Percentiles rank a stretch among this genome's conserved stretches.
Evolutionary conservation across 176 grass and related monocot genomes (phyloP).

Genomic region (Rhynchospora tenuis): DNA sequence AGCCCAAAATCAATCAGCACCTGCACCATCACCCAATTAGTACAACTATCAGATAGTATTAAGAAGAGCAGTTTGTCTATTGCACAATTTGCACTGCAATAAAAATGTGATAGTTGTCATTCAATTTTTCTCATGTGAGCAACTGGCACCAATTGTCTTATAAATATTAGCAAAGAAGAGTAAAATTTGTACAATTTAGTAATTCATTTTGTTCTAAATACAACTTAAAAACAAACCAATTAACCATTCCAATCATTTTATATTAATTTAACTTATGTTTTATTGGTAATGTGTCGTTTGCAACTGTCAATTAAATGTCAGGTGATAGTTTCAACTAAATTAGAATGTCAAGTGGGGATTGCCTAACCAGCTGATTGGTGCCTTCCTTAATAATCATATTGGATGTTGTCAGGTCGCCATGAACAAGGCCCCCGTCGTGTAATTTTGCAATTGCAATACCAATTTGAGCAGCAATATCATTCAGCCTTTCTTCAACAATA

Average conservation of each 20-base stretch:
- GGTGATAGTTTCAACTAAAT: neutral
- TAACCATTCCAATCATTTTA: neutral
- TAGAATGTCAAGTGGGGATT: neutral
- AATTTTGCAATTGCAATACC: conserved; percentile 81
- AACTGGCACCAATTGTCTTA: neutral
- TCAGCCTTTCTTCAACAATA: conserved; percentile 48
- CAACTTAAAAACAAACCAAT: neutral
- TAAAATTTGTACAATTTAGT: neutral
- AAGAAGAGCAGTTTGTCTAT: neutral
- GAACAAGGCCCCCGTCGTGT: conserved; percentile 87
- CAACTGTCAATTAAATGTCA: neutral
- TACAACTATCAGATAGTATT: neutral
- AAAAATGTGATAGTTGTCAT: neutral
- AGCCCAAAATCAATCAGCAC: conserved; percentile 97
- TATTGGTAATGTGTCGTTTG: neutral
- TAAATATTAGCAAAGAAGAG: neutral
- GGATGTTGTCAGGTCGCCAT: conserved; percentile 90
- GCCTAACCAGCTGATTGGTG: conserved; percentile 56
- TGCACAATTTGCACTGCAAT: neutral
- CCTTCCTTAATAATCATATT: conserved; percentile 84
- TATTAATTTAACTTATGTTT: neutral
- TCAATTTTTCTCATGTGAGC: neutral
- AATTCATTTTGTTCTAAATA: neutral
- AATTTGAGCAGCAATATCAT: conserved; percentile 75
- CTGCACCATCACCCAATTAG: conserved; percentile 31